These are phyloP conservation scores for Pulveroboletus frians DNA, from an alignment of 768 basidiomycete genomes.

Conservation along the genomic window DNA sequence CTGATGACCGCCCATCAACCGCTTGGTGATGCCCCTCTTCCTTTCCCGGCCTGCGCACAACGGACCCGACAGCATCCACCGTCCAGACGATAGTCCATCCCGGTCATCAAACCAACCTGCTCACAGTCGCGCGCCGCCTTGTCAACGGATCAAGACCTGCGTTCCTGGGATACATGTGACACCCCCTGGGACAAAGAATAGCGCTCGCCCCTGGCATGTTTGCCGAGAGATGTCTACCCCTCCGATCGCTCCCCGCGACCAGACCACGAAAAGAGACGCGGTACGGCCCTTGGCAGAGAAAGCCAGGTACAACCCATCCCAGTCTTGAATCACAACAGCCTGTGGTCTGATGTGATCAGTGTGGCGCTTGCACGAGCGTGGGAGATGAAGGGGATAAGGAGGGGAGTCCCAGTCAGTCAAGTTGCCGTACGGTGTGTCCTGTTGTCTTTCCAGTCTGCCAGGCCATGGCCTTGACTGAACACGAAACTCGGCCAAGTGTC, in stretches of 20 bases:
- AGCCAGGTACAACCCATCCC: neutral
- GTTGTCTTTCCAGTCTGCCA: too few species aligned
- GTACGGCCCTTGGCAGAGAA: too few species aligned
- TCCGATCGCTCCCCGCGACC: neutral
- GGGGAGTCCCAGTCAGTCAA: neutral
- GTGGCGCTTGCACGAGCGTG: neutral
- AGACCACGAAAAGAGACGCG: neutral
- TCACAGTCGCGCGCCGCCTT: too few species aligned
- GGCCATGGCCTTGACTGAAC: too few species aligned
- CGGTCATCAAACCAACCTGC: constrained; percentile 11
- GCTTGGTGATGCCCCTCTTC: neutral
- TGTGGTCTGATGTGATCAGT: neutral
- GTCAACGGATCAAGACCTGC: neutral
- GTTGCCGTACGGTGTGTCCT: too few species aligned
- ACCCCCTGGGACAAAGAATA: neutral
- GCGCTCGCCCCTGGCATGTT: too few species aligned
- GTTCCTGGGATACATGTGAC: neutral
- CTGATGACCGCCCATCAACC: constrained; percentile 6
- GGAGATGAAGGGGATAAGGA: neutral
- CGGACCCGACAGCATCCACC: too few species aligned
- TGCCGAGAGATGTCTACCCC: too few species aligned
- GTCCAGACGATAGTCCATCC: too few species aligned
- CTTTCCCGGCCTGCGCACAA: neutral
- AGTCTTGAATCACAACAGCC: neutral
- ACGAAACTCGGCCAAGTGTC: too few species aligned